Conservation (phyloP, 345 rosid species). For the Fremontodendron californicum region DNA sequence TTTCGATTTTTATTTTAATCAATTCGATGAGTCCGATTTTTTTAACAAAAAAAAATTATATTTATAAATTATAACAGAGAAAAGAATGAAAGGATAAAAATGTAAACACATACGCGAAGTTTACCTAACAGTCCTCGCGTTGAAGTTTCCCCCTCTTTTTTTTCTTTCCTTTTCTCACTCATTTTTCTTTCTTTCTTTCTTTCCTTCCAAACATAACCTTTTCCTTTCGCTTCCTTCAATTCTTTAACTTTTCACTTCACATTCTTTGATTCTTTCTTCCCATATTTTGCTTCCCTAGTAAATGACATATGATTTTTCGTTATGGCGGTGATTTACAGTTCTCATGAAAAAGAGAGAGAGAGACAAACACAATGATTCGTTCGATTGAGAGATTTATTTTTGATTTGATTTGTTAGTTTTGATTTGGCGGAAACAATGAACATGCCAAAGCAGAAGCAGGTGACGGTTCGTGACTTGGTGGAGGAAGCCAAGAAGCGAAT, state of each 20-base stretch:
- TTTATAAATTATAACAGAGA: background rate
- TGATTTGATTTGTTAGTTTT: background rate
- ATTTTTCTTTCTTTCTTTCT: slow-evolving; percentile 9
- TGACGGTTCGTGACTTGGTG: slow-evolving; percentile 61
- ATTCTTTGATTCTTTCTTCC: slow-evolving; percentile 10
- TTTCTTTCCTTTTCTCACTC: background rate
- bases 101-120: background rate
- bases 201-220: background rate
- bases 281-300: background rate
- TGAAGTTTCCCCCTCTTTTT: slow-evolving; percentile 10
- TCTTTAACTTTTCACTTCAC: slow-evolving; percentile 4
- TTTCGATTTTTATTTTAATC: too few species aligned
- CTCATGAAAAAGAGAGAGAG: background rate
- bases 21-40: too few species aligned
- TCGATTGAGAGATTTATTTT: slow-evolving; percentile 15
- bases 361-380: background rate
- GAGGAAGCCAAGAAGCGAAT: slow-evolving; percentile 97
- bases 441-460: slow-evolving; percentile 60
- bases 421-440: slow-evolving; percentile 35
- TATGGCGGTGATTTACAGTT: slow-evolving; percentile 3
- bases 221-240: background rate
- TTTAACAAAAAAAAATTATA: too few species aligned
- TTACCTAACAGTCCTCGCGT: slow-evolving; percentile 46
- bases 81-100: background rate
- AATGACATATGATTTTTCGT: background rate